Conservation (phyloP, 805 yeast species). For the Ogataea salicorniae region DNA sequence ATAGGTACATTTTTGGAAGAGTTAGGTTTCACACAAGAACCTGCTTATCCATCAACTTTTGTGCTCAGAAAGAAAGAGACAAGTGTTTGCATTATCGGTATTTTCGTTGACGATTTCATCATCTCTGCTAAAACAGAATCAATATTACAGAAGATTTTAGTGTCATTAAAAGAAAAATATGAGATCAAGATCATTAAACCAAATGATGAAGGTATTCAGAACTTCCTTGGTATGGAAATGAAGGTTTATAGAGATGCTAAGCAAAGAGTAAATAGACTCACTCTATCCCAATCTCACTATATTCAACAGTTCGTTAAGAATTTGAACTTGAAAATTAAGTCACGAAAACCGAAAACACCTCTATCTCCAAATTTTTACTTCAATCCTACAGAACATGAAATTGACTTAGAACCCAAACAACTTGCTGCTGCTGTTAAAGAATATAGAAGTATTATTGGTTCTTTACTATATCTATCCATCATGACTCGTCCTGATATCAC, state of each 20-base stretch:
- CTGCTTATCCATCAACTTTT: constrained; percentile 1
- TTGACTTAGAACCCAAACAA: background rate
- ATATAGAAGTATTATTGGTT: too few relatives aligned
- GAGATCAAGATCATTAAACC: constrained; percentile 1
- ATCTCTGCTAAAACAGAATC: background rate
- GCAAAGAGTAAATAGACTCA: too few relatives aligned
- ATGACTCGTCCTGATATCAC: too few relatives aligned
- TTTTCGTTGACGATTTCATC: constrained; percentile 2
- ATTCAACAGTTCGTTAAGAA: too few relatives aligned
- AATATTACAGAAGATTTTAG: background rate
- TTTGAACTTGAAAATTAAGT: too few relatives aligned
- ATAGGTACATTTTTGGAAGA: background rate
- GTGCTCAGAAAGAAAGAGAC: background rate
- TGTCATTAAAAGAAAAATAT: background rate
- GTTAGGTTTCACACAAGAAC: constrained; percentile 1
- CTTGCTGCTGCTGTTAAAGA: too few relatives aligned
- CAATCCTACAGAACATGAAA: too few relatives aligned
- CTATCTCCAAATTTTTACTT: too few relatives aligned
- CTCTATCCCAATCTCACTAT: too few relatives aligned
- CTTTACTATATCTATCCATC: too few relatives aligned
- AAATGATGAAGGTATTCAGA: background rate
- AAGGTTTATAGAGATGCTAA: too few relatives aligned
- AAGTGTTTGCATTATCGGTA: background rate
- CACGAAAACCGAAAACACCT: too few relatives aligned
- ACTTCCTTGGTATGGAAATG: background rate